A percentile compares a stretch with the other conserved stretches of the same genome.
Conservation (phyloP, 441 rosid species). For the Metrosideros polymorpha region DNA sequence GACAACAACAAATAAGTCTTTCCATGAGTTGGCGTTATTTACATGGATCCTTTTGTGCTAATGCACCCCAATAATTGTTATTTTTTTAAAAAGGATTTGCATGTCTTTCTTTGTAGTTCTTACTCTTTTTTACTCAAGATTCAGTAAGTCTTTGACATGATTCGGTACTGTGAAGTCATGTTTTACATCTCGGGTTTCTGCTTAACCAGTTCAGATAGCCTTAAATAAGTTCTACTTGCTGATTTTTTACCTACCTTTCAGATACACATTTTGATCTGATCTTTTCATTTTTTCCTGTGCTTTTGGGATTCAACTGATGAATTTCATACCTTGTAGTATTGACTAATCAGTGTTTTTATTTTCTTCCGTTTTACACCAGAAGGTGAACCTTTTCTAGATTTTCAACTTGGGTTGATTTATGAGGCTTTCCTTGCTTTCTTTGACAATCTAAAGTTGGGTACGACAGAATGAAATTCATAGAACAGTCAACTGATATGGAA, state of each 20-base stretch:
- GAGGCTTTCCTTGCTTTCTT: background rate
- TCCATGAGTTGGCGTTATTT: background rate
- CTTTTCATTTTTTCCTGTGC: background rate
- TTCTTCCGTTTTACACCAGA: background rate
- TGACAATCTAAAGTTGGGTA: background rate
- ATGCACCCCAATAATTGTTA: background rate
- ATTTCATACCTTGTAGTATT: background rate
- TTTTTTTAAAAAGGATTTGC: background rate
- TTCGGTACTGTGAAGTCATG: background rate
- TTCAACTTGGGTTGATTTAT: background rate
- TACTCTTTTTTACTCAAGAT: background rate
- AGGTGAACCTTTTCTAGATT: background rate
- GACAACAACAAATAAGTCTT: background rate
- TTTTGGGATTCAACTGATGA: background rate
- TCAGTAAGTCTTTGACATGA: background rate
- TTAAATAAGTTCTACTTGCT: background rate
- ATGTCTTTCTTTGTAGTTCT: background rate
- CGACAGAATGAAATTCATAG: background rate
- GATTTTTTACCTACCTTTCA: background rate
- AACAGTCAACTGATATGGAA: background rate
- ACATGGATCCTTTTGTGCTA: background rate
- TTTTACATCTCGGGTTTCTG: background rate
- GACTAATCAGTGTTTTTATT: background rate
- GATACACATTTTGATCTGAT: background rate
- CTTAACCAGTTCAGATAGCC: background rate